Evolutionary conservation across 306 rosid species (phyloP).

Genomic region (Fragaria ananassa): DNA sequence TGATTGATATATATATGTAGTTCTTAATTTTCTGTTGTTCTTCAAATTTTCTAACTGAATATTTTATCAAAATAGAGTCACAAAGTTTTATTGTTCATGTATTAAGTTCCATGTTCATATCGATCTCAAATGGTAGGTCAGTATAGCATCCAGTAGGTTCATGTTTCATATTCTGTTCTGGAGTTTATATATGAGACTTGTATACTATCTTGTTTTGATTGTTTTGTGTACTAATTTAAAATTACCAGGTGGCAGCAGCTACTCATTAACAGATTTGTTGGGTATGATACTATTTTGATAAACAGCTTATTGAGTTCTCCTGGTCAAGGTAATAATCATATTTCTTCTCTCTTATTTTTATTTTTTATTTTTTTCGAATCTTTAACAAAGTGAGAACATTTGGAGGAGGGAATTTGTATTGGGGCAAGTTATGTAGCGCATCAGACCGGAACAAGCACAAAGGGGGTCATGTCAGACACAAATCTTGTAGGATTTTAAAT

Average conservation of each 20-base stretch:
- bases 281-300: slow-evolving; percentile 97
- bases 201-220: slow-evolving; percentile 11
- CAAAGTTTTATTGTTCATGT: not conserved
- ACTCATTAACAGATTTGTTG: slow-evolving; percentile 91
- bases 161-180: not conserved
- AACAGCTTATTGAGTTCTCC: slow-evolving; percentile 91
- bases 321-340: slow-evolving; percentile 68
- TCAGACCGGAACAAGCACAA: not conserved
- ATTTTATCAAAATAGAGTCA: not conserved
- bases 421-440: not conserved
- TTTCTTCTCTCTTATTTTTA: not conserved
- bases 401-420: not conserved
- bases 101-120: not conserved
- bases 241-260: slow-evolving; percentile 95
- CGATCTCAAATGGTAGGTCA: not conserved
- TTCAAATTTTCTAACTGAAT: slow-evolving; percentile 17
- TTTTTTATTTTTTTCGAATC: not conserved
- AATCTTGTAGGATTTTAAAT: not conserved
- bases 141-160: not conserved
- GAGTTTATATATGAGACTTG: slow-evolving; percentile 11
- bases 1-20: not conserved
- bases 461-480: not conserved
- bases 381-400: not conserved
- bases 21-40: slow-evolving; percentile 7
- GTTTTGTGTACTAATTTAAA: not conserved